Evolutionary conservation across 2,329 filamentous ascomycete genomes (phyloP).

Genomic region (Metarhizium brunneum): DNA sequence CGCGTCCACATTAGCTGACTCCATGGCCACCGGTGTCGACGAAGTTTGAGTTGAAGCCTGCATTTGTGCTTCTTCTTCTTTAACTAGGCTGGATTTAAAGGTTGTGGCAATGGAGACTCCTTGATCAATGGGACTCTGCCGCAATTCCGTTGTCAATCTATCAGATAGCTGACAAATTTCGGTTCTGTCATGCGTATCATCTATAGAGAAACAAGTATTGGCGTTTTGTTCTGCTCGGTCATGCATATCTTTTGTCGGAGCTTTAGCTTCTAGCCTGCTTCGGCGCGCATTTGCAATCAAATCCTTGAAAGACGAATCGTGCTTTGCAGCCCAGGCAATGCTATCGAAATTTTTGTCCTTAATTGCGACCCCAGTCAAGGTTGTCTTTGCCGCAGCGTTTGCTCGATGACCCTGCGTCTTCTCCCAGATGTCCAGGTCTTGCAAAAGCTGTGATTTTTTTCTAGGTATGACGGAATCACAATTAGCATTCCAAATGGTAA

Average conservation of each 20-base stretch:
- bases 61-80: neutral
- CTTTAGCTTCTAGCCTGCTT: constrained; percentile 26
- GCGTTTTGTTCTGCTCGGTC: neutral
- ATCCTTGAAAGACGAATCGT: constrained; percentile 67
- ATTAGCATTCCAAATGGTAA: constrained; percentile 94
- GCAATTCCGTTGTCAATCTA: neutral
- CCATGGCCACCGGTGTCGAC: neutral
- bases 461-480: constrained; percentile 74
- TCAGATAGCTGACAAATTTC: neutral
- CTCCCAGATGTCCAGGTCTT: constrained; percentile 82
- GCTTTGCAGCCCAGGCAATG: constrained; percentile 61
- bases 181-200: neutral
- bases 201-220: neutral
- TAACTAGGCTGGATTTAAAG: neutral
- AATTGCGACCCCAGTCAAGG: constrained; percentile 38
- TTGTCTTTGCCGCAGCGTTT: constrained; percentile 23
- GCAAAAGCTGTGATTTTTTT: constrained; percentile 59
- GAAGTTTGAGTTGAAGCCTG: neutral
- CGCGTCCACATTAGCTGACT: neutral
- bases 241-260: neutral
- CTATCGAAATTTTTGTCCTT: constrained; percentile 87
- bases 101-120: neutral
- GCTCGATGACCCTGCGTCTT: constrained; percentile 62
- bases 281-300: constrained; percentile 66
- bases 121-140: neutral